A percentile compares a stretch with the other conserved stretches of the same genome.
Conservation (phyloP, 2,329 filamentous ascomycete species). For the Phialophora tarda region DNA sequence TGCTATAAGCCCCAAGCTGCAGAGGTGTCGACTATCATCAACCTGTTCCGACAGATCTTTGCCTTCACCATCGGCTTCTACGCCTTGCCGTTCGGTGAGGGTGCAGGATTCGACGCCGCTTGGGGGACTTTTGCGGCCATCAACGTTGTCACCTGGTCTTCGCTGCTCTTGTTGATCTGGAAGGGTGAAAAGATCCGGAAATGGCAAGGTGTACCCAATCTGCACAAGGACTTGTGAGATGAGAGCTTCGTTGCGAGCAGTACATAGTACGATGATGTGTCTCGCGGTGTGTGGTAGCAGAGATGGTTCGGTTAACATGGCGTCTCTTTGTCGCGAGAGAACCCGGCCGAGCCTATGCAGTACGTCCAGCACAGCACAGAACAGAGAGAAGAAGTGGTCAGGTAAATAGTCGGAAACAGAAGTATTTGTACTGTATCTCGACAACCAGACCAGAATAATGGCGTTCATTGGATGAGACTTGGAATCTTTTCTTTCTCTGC, state of each 20-base stretch:
- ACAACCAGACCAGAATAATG: too few species aligned
- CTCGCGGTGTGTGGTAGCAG: too few species aligned
- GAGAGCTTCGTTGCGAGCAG: not conserved
- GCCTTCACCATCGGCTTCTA: slow-evolving; percentile 22
- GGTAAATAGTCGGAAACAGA: too few species aligned
- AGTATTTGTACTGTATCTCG: too few species aligned
- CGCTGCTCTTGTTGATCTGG: slow-evolving; percentile 7
- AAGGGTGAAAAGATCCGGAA: slow-evolving; percentile 17
- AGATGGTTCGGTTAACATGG: too few species aligned
- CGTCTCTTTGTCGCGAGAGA: too few species aligned
- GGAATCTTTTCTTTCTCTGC: too few species aligned
- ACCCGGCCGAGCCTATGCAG: too few species aligned
- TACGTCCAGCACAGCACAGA: too few species aligned
- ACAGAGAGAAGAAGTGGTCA: too few species aligned
- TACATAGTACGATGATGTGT: too few species aligned
- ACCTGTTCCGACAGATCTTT: slow-evolving; percentile 18
- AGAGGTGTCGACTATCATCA: slow-evolving; percentile 17
- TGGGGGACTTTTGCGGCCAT: slow-evolving; percentile 14
- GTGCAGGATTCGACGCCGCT: slow-evolving; percentile 8
- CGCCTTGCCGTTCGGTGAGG: slow-evolving; percentile 11
- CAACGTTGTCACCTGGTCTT: slow-evolving; percentile 12
- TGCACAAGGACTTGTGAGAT: slow-evolving; percentile 17
- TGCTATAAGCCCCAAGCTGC: slow-evolving; percentile 17
- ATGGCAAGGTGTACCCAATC: slow-evolving; percentile 13
- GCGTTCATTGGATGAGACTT: too few species aligned